These are phyloP conservation scores for Kwoniella shivajii DNA, from an alignment of 1,284 basidiomycete species.

Conservation along the genomic window DNA sequence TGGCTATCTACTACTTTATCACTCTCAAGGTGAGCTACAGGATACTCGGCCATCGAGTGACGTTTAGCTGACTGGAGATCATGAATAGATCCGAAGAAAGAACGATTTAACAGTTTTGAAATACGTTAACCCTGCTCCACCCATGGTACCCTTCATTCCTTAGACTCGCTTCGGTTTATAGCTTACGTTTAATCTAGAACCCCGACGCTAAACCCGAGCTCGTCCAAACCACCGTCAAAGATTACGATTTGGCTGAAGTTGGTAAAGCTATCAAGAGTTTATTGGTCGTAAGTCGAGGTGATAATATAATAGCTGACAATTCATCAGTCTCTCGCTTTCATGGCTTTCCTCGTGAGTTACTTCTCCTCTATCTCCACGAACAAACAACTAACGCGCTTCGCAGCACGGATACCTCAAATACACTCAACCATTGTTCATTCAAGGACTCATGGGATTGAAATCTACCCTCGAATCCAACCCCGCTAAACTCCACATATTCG, in stretches of 20 bases:
- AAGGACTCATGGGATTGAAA: conserved; percentile 87
- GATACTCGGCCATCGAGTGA: not conserved
- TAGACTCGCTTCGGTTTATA: not conserved
- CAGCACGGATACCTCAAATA: conserved; percentile 77
- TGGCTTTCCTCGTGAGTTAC: conserved; percentile 67
- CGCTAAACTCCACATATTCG: conserved; percentile 75
- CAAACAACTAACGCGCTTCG: no score
- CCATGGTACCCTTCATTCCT: conserved; percentile 43
- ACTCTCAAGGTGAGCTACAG: conserved; percentile 35
- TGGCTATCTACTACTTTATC: conserved; percentile 49
- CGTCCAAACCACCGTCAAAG: conserved; percentile 86
- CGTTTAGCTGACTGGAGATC: not conserved
- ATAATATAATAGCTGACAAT: conserved; percentile 1
- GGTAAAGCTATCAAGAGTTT: conserved; percentile 79
- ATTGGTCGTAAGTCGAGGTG: conserved; percentile 59
- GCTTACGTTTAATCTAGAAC: conserved; percentile 57
- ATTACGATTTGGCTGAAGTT: conserved; percentile 88
- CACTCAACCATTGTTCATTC: conserved; percentile 90
- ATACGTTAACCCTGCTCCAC: conserved; percentile 64
- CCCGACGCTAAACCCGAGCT: conserved; percentile 71
- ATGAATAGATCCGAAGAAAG: conserved; percentile 77
- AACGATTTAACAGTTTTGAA: conserved; percentile 95
- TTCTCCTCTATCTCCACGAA: not conserved
- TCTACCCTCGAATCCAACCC: conserved; percentile 80
- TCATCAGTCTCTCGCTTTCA: conserved; percentile 71